These are phyloP conservation scores for Sarocladium strictum DNA, from an alignment of 2,329 filamentous ascomycete genomes.

Conservation along the genomic window DNA sequence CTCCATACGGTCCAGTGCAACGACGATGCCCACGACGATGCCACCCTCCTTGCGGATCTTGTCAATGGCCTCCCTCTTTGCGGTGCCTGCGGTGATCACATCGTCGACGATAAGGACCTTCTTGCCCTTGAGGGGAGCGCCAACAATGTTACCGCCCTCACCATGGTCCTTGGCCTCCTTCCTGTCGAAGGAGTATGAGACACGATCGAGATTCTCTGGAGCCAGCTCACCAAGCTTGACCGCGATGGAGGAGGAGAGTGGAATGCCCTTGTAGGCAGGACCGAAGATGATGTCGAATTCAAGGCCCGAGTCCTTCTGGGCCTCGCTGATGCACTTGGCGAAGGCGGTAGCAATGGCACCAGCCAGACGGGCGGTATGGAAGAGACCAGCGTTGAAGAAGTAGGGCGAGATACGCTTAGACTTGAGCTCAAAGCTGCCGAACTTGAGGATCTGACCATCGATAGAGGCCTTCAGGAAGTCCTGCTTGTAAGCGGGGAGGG, in stretches of 20 bases:
- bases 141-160: constrained; percentile 90
- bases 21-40: constrained; percentile 76
- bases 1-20: constrained; percentile 84
- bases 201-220: constrained; percentile 55
- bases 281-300: constrained; percentile 84
- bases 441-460: constrained; percentile 65
- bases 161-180: constrained; percentile 97
- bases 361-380: constrained; percentile 76
- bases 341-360: constrained; percentile 76
- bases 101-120: constrained; percentile 89
- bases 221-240: constrained; percentile 70
- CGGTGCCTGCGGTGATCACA: constrained; percentile 92
- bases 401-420: constrained; percentile 88
- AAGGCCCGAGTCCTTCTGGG: constrained; percentile 35
- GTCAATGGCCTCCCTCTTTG: constrained; percentile 84
- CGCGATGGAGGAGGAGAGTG: constrained; percentile 72
- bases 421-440: constrained; percentile 84
- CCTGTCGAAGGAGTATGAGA: constrained; percentile 87
- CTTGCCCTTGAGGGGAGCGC: constrained; percentile 78
- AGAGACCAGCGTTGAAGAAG: constrained; percentile 95
- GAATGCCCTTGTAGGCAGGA: constrained; percentile 96
- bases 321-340: constrained; percentile 57
- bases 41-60: constrained; percentile 86
- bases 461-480: constrained; percentile 67
- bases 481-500: constrained; percentile 60